Base-by-base conservation (phyloP, 2,329 filamentous ascomycete genomes). In the Sphaerulina vaccinii region DNA sequence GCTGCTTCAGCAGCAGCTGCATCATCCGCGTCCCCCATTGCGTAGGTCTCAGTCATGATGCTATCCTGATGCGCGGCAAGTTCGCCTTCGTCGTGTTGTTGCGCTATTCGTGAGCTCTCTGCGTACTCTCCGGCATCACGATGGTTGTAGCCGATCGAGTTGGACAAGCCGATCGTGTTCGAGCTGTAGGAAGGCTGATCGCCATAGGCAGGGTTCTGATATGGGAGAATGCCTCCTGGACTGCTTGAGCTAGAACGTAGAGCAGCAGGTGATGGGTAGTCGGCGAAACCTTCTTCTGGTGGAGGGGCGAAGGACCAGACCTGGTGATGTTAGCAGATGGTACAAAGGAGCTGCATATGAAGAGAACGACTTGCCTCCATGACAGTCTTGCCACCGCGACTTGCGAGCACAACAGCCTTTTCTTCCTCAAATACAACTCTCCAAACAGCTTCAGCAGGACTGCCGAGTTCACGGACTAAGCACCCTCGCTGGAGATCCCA, bases 381-480 rank as follows among this genome's bases (percentile, higher is more conserved):
- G 57, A 97, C 87, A 0, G 95, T 97, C 57, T 91, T 84, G 50
- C 85, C 86, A 46, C 83, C 83, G 54, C 92, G 82, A 63, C 90
- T 86, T 7, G 93, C 93, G 79, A 99, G 88, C 24, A 96, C 92
- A 23, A 99, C 92, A 52, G 92, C 95, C 71, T 96, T 97, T 72
- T 99, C 93, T 60, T 96, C 92, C 68, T 99, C 93, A 69, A 99
- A 99, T 0, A 95, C 93, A 27, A 99, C 92, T 54, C 93, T 82
- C 93, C 93, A 99, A 0, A 99, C 93, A 13, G 92, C 91, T 67
- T 99, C 92, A 0, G 92, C 90, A 47, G 92, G 90, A 16, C 87
- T 85, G 40, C 92, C 92, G 36, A 99, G 81, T 71, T 99, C 93
- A 54, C 93, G 84, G 18, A 99, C 89, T 22, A 96, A 79, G 52